Base-by-base conservation (phyloP, 768 basidiomycete genomes). In the Podaxis sp. region DNA sequence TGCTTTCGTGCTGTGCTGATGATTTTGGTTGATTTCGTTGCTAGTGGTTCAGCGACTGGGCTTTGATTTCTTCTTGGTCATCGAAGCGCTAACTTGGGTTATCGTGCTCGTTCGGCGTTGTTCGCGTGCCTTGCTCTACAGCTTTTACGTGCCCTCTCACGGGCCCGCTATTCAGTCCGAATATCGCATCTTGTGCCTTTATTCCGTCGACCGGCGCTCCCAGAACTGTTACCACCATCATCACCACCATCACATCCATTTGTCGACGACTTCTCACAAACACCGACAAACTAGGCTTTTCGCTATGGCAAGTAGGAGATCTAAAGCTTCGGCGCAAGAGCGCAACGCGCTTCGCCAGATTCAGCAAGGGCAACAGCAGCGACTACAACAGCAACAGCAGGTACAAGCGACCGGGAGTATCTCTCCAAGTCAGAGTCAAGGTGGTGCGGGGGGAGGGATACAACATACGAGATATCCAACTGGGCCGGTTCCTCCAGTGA, bases 261-360 rank as follows among this genome's bases (percentile, higher is more conserved):
- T 33, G 33, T 33, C 33, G 33, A 33, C 33, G 33, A 33, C 33
- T 33, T 33, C 33, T 9, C 33, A 33, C 33, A 33, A 33, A 33
- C 9, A 33, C 2, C 33, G 8, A 33, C 33, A 33, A 33, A 33
- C 33, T 33, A 33, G 33, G 33, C 9, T 33, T 33, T 33, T 33
- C 33, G 2, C 5, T 33, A 62, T 62, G 61, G 4, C 46, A 2
- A 49, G n/a, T n/a, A 62, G 50, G n/a, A 56, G 17, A n/a, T 33
- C 60, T 9, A 36, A 19, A 51, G 13, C 41, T 8, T 50, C 47
- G 13, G 43, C 53, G 22, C 54, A 55, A 13, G 54, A 62, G 37
- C 24, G 55, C 19, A 62, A 62, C 29, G 61, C 61, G n/a, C 15
- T 43, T 19, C 46, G 54, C 17, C 54, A 62, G 46, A 56, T 62